Percentiles rank a stretch among this genome's conserved stretches.
phyloP scores from a whole-genome alignment of 148 eudicot genomes.

The Limonium bicolor region DNA sequence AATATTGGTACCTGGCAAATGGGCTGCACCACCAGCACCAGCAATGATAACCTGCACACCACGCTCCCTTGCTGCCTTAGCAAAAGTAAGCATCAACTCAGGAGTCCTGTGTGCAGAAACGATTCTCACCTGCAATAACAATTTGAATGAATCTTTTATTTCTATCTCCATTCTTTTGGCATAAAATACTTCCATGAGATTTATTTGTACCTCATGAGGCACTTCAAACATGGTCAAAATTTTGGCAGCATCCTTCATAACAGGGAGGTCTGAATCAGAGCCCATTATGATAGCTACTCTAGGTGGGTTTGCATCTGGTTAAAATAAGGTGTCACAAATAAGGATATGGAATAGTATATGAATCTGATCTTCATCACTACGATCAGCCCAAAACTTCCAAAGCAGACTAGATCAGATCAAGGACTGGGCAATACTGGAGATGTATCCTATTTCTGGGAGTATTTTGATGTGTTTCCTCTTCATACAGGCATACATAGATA shows the following conservation, averaged over 20 bases:
- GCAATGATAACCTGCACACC: constrained; percentile 88
- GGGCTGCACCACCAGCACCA: constrained; percentile 99
- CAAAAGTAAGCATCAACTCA: constrained; percentile 61
- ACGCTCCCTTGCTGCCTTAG: constrained; percentile 50
- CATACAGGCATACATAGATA: no score
- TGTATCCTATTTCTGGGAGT: no score
- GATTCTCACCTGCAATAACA: constrained; percentile 45
- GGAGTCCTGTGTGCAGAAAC: constrained; percentile 85
- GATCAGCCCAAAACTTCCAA: no score
- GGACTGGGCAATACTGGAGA: no score
- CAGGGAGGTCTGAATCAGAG: constrained; percentile 92
- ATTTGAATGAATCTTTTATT: neutral
- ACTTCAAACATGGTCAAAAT: constrained; percentile 50
- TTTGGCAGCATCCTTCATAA: constrained; percentile 79
- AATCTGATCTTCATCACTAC: no score
- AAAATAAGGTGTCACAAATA: neutral
- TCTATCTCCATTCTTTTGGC: no score
- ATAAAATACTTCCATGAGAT: neutral
- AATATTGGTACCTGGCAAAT: constrained; percentile 86
- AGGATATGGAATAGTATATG: neutral
- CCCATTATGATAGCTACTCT: constrained; percentile 95
- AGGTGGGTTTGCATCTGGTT: constrained; percentile 29
- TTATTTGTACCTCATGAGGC: constrained; percentile 41
- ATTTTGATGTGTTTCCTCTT: no score
- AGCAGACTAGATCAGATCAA: neutral